A percentile compares a stretch with the other conserved stretches of the same genome.
phyloP scores from a whole-genome alignment of 2,329 filamentous ascomycete genomes.

The Penicillium oxalicum region DNA sequence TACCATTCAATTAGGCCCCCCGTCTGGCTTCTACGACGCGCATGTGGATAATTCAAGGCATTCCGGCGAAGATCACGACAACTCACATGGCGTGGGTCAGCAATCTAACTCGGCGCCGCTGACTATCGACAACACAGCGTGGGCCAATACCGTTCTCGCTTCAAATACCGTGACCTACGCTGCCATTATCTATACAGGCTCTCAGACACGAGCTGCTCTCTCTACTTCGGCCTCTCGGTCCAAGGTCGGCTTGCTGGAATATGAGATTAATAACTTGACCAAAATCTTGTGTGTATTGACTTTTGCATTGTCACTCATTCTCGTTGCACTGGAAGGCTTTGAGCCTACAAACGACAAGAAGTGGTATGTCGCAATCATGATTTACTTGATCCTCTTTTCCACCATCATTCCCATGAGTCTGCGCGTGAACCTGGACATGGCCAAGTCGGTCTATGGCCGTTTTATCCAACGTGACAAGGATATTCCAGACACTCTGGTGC shows the following conservation, averaged over 20 bases:
- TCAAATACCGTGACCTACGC: slow-evolving; percentile 85
- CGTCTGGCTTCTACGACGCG: slow-evolving; percentile 43
- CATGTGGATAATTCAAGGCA: slow-evolving; percentile 31
- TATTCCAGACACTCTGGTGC: slow-evolving; percentile 85
- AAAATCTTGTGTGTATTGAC: slow-evolving; percentile 93
- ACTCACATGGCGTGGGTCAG: slow-evolving; percentile 15
- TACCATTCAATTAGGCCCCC: slow-evolving; percentile 69
- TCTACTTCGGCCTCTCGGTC: slow-evolving; percentile 88
- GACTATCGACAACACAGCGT: slow-evolving; percentile 94
- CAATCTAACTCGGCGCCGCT: slow-evolving; percentile 61
- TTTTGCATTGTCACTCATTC: slow-evolving; percentile 73
- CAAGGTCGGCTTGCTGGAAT: slow-evolving; percentile 87
- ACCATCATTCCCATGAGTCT: slow-evolving; percentile 97
- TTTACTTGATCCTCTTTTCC: slow-evolving; percentile 97
- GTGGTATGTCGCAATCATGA: slow-evolving; percentile 97
- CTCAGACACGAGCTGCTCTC: slow-evolving; percentile 86
- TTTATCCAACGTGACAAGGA: slow-evolving; percentile 89
- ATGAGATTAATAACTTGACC: slow-evolving; percentile 93
- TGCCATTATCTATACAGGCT: slow-evolving; percentile 88
- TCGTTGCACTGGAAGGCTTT: slow-evolving; percentile 84
- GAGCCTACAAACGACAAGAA: slow-evolving; percentile 46
- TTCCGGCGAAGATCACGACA: slow-evolving; percentile 12
- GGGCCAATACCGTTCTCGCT: slow-evolving; percentile 95
- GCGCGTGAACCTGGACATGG: slow-evolving; percentile 93
- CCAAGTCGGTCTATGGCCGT: slow-evolving; percentile 90